These are phyloP conservation scores for Simplicillium sp. DNA, from an alignment of 2,329 filamentous ascomycete species.

Conservation along the genomic window DNA sequence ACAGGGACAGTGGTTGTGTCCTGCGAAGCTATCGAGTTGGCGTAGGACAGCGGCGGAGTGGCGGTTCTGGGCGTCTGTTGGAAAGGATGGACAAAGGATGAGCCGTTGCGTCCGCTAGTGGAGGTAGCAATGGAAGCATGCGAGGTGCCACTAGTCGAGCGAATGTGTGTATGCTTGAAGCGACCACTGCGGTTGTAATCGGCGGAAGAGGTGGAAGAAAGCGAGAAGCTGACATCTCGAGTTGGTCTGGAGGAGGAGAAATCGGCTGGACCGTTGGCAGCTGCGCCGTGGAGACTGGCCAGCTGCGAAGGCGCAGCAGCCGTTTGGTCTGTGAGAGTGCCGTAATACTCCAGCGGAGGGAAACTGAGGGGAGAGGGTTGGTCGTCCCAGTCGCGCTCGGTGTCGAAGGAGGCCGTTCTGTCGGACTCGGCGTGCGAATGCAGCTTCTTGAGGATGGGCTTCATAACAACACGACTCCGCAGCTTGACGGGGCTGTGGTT, in stretches of 20 bases:
- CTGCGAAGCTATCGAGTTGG: conserved; percentile 44
- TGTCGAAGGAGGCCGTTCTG: conserved; percentile 49
- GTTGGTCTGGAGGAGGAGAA: conserved; percentile 10
- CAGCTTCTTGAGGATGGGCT: conserved; percentile 54
- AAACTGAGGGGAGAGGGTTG: conserved; percentile 26
- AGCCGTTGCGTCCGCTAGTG: conserved; percentile 36
- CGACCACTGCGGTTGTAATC: conserved; percentile 20
- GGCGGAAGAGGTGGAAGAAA: conserved; percentile 23
- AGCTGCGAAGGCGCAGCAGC: not conserved
- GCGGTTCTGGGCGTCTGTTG: conserved; percentile 54
- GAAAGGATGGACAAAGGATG: conserved; percentile 53
- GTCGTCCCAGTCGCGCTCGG: conserved; percentile 51
- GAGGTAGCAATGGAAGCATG: conserved; percentile 47
- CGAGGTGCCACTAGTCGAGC: conserved; percentile 49
- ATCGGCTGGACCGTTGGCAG: conserved; percentile 7
- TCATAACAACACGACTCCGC: conserved; percentile 39
- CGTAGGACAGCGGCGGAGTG: conserved; percentile 49
- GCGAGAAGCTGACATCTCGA: conserved; percentile 37
- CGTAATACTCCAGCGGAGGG: conserved; percentile 14
- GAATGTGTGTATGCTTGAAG: conserved; percentile 42
- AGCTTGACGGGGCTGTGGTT: conserved; percentile 25
- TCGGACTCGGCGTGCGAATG: conserved; percentile 38
- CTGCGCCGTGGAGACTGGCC: too few relatives aligned
- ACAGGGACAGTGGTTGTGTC: conserved; percentile 24
- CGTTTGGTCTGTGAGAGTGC: conserved; percentile 10